Conservation (phyloP, 495 filamentous ascomycete species). For the Tuber brumale region DNA sequence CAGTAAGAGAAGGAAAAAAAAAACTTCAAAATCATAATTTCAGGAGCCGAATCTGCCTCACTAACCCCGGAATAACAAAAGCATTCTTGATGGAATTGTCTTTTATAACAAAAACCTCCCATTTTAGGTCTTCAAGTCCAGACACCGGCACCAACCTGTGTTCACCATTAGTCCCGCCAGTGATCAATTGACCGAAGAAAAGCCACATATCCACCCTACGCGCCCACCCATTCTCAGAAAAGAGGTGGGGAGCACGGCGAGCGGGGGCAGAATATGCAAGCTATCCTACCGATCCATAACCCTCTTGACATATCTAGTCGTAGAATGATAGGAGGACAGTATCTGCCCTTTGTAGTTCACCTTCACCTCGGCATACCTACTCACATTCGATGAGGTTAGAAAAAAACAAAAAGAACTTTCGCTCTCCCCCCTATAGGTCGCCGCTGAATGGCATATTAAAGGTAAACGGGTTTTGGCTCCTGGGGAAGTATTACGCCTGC, state of each 20-base stretch:
- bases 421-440: neutral
- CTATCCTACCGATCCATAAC: slow-evolving; percentile 52
- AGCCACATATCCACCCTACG: neutral
- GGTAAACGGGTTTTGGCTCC: neutral
- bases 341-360: slow-evolving; percentile 45
- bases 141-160: slow-evolving; percentile 60
- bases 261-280: neutral
- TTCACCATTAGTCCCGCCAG: slow-evolving; percentile 3
- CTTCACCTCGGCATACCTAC: slow-evolving; percentile 41
- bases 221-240: neutral
- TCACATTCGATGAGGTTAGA: neutral
- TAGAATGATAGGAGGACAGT: slow-evolving; percentile 50
- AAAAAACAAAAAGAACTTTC: neutral
- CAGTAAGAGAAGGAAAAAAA: neutral
- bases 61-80: slow-evolving; percentile 75
- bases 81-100: slow-evolving; percentile 60
- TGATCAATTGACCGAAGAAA: slow-evolving; percentile 1
- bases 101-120: slow-evolving; percentile 83
- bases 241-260: neutral
- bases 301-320: slow-evolving; percentile 53
- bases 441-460: neutral
- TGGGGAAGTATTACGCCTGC: slow-evolving; percentile 16
- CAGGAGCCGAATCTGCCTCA: neutral
- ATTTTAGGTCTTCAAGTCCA: slow-evolving; percentile 57
- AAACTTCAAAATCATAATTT: neutral